phyloP scores from a whole-genome alignment of 2,329 filamentous ascomycete genomes.

The Fusarium circinatum region DNA sequence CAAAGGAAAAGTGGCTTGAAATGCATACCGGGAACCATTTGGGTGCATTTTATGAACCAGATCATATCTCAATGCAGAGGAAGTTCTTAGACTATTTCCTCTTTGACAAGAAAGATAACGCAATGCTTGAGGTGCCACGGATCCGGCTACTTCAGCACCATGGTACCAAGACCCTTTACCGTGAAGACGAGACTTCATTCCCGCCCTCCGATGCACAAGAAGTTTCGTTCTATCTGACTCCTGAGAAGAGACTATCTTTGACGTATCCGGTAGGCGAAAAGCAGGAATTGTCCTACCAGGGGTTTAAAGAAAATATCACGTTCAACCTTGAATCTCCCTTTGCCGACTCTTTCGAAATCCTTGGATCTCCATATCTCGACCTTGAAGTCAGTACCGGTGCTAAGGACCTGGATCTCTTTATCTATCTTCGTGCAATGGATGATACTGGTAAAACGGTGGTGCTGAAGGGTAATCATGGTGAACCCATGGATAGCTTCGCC shows the following conservation, averaged over 20 bases:
- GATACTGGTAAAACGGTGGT: accelerated
- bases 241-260: accelerated
- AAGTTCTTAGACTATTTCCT: background rate
- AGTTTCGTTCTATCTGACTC: accelerated
- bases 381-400: background rate
- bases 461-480: accelerated
- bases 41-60: background rate
- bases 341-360: accelerated
- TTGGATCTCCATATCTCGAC: background rate
- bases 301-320: accelerated
- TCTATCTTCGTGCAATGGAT: background rate
- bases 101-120: background rate
- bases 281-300: background rate
- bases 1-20: background rate
- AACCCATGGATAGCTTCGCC: background rate
- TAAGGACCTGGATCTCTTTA: background rate
- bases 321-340: background rate
- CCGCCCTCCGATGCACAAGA: background rate
- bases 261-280: accelerated
- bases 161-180: background rate
- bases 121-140: background rate
- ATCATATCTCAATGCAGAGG: background rate
- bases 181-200: background rate
- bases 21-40: background rate
- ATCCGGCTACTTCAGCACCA: background rate